phyloP scores from a whole-genome alignment of 768 basidiomycete species.

The Russula brevipes region DNA sequence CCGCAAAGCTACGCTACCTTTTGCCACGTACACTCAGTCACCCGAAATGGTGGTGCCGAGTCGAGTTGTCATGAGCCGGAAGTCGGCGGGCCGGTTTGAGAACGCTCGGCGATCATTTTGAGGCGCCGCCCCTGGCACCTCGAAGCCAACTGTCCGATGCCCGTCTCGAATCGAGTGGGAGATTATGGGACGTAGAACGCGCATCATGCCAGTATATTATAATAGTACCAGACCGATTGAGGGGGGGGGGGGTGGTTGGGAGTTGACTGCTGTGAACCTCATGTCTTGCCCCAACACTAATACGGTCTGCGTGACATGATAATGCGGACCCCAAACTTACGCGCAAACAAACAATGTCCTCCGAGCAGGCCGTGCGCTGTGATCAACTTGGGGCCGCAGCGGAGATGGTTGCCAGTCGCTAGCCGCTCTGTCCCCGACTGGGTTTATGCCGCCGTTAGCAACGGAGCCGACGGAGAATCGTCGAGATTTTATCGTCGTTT shows the following conservation, averaged over 20 bases:
- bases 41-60: too few relatives aligned
- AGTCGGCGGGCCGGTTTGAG: not conserved
- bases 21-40: constrained; percentile 4
- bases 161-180: not conserved
- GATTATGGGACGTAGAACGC: not conserved
- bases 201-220: not conserved
- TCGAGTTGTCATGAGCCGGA: not conserved
- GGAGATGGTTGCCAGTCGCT: constrained; percentile 14
- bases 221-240: not conserved
- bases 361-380: not conserved
- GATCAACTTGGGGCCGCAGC: not conserved
- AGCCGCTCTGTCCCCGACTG: constrained; percentile 2
- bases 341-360: not conserved
- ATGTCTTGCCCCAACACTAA: not conserved
- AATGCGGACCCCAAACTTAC: not conserved
- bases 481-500: constrained; percentile 21
- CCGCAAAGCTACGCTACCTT: not conserved
- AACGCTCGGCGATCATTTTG: not conserved
- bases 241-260: not conserved
- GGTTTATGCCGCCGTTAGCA: not conserved
- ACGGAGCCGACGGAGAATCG: constrained; percentile 19
- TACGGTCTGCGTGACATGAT: not conserved
- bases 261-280: not conserved
- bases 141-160: not conserved
- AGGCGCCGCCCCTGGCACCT: not conserved